phyloP scores from a whole-genome alignment of 371 early-diverging fungal species.

The Mucor circinelloides region DNA sequence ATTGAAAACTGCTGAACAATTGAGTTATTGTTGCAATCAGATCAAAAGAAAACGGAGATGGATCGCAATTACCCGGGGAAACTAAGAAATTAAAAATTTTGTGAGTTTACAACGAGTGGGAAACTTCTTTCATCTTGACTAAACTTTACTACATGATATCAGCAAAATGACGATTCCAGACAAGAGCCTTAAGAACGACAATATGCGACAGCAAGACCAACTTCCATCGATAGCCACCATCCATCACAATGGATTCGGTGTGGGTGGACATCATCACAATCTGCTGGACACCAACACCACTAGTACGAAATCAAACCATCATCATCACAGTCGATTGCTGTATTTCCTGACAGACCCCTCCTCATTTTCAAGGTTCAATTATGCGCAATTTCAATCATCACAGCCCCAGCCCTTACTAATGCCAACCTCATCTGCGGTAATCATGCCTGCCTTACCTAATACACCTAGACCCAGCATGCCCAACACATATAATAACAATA shows the following conservation, averaged over 20 bases:
- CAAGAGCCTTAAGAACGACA: neutral
- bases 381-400: neutral
- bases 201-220: neutral
- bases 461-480: neutral
- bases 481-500: neutral
- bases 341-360: slow-evolving; percentile 17
- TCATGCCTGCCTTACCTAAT: neutral
- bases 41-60: neutral
- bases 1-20: too few species aligned
- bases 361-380: neutral
- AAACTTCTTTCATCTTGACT: neutral
- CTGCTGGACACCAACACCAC: neutral
- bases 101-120: neutral
- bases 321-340: slow-evolving; percentile 17
- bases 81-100: neutral
- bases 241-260: neutral
- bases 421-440: neutral
- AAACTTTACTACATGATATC: neutral
- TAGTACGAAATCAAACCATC: neutral
- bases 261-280: neutral
- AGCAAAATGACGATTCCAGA: neutral
- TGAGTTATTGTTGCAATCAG: neutral
- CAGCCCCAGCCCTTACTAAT: neutral
- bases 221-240: neutral
- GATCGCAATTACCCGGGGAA: neutral